Percentiles rank a stretch among this genome's conserved stretches.
Conservation (phyloP, 495 filamentous ascomycete genomes). For the Talaromyces wortmannii region DNA sequence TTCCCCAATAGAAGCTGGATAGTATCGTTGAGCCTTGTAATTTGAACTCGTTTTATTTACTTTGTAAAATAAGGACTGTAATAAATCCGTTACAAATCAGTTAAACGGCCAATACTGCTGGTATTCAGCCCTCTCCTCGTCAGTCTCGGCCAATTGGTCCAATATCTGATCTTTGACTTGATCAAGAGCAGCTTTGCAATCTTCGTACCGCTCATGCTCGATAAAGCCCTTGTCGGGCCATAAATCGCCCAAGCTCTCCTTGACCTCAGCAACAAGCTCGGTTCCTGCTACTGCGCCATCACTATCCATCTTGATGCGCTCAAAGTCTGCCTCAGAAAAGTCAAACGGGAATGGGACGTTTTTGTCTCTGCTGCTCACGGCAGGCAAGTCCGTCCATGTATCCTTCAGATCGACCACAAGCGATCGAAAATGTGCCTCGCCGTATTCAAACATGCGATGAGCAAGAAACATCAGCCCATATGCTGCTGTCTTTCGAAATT, state of each 20-base stretch:
- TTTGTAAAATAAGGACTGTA: too few relatives aligned
- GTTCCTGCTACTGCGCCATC: slow-evolving; percentile 24
- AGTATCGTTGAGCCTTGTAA: too few relatives aligned
- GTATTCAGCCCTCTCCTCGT: slow-evolving; percentile 24
- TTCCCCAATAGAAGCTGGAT: too few relatives aligned
- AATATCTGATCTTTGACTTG: slow-evolving; percentile 20
- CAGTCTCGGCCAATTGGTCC: slow-evolving; percentile 21
- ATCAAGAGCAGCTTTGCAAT: slow-evolving; percentile 17
- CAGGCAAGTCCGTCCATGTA: slow-evolving; percentile 21
- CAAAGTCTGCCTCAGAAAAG: slow-evolving; percentile 19
- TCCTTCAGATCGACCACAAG: slow-evolving; percentile 23
- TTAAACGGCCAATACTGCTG: slow-evolving; percentile 28
- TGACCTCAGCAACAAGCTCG: slow-evolving; percentile 20
- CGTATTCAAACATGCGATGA: slow-evolving; percentile 27
- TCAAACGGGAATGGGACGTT: slow-evolving; percentile 20
- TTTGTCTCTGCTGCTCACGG: slow-evolving; percentile 6
- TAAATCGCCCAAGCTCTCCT: slow-evolving; percentile 22
- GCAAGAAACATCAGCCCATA: slow-evolving; percentile 27
- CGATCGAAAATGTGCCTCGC: slow-evolving; percentile 26
- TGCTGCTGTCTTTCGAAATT: slow-evolving; percentile 20
- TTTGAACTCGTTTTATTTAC: too few relatives aligned
- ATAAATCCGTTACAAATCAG: background rate
- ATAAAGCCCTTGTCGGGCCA: slow-evolving; percentile 29
- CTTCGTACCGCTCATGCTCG: slow-evolving; percentile 21
- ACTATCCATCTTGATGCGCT: slow-evolving; percentile 21